Evolutionary conservation across 192 early-diverging fungal species (phyloP).

Genomic region (Umbelopsis sp.): DNA sequence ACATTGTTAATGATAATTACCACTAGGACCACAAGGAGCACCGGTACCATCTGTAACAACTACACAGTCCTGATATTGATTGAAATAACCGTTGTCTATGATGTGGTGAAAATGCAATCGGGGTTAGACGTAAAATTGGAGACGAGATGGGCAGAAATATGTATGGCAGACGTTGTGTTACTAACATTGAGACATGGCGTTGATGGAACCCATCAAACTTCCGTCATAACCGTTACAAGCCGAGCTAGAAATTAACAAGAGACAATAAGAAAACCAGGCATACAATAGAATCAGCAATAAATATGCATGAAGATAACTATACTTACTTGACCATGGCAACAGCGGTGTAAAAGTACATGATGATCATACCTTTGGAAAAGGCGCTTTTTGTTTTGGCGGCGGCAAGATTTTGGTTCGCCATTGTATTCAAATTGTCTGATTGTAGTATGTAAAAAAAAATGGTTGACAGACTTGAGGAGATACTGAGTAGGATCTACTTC

Average conservation of each 20-base stretch:
- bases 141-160: too few species aligned
- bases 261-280: background rate
- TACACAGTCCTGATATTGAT: background rate
- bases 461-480: background rate
- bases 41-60: background rate
- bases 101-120: background rate
- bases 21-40: background rate
- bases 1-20: background rate
- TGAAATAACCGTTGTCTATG: background rate
- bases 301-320: background rate
- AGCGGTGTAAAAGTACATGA: background rate
- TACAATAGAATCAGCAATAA: background rate
- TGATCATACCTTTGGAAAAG: background rate
- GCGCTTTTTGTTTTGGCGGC: background rate
- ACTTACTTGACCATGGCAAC: constrained; percentile 17
- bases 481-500: background rate
- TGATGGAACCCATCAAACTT: constrained; percentile 17
- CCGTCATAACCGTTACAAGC: constrained; percentile 18
- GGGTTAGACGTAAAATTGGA: background rate
- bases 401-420: background rate
- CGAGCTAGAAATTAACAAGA: background rate
- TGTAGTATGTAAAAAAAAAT: background rate
- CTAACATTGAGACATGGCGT: constrained; percentile 13
- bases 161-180: background rate
- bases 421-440: background rate